Percentiles rank a stretch among this genome's conserved stretches.
phyloP scores from a whole-genome alignment of 768 basidiomycete genomes.

The button mushroom (Agaricus bisporus) region DNA sequence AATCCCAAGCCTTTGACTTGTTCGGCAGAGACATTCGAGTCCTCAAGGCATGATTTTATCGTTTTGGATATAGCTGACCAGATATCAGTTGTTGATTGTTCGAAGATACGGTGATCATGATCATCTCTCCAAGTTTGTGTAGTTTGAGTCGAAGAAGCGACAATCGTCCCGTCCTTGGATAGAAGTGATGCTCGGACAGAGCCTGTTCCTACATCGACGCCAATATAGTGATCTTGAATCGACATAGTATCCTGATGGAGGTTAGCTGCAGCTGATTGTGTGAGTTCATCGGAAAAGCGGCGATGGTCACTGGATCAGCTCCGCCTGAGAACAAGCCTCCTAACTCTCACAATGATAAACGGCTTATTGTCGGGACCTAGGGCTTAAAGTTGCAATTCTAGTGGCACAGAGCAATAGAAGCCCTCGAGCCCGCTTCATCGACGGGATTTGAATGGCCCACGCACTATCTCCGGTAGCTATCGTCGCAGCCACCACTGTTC shows the following conservation, averaged over 20 bases:
- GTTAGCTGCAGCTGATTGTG: background rate
- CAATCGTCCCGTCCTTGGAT: slow-evolving; percentile 56
- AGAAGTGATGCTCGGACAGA: slow-evolving; percentile 87
- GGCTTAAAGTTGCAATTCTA: no score
- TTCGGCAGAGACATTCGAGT: slow-evolving; percentile 36
- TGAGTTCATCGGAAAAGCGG: slow-evolving; percentile 1
- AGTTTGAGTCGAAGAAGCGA: slow-evolving; percentile 74
- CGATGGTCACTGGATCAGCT: slow-evolving; percentile 5
- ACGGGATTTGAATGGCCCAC: no score
- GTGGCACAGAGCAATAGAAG: no score
- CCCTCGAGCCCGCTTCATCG: no score
- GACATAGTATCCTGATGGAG: slow-evolving; percentile 24
- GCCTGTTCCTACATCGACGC: slow-evolving; percentile 88
- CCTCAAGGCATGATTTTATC: slow-evolving; percentile 55
- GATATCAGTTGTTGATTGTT: slow-evolving; percentile 89
- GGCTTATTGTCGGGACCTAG: no score
- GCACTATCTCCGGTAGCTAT: no score
- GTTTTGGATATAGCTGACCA: slow-evolving; percentile 66
- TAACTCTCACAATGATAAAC: no score
- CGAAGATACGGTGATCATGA: slow-evolving; percentile 87
- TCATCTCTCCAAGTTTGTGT: slow-evolving; percentile 86
- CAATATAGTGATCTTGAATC: slow-evolving; percentile 51
- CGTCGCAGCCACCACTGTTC: no score
- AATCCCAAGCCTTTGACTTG: slow-evolving; percentile 84
- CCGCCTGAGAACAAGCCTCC: background rate